Evolutionary conservation across 108 stramenopile species (phyloP).

Genomic region (Chaetoceros tenuissimus): DNA sequence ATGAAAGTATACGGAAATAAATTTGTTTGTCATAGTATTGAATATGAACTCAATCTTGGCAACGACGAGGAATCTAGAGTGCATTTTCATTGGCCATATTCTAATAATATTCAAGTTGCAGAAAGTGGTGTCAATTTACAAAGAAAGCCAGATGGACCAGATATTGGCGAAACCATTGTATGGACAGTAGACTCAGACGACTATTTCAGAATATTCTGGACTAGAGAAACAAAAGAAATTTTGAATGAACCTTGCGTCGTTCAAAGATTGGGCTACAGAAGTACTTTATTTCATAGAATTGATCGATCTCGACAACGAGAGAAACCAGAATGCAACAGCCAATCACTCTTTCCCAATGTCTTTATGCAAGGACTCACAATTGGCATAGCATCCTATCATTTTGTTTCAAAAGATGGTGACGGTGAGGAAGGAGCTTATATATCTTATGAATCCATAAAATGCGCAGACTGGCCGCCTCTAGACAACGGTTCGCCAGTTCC

Average conservation of each 20-base stretch:
- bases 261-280: conserved; percentile 8
- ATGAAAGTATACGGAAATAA: conserved; percentile 18
- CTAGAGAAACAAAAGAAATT: background rate
- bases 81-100: conserved; percentile 6
- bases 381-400: conserved; percentile 75
- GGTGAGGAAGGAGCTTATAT: conserved; percentile 36
- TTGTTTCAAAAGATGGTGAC: conserved; percentile 20
- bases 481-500: conserved; percentile 61
- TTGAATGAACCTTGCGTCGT: background rate
- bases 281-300: background rate
- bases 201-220: conserved; percentile 21
- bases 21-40: background rate
- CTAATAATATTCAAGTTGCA: conserved; percentile 5
- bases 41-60: conserved; percentile 8
- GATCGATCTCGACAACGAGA: conserved; percentile 1
- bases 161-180: conserved; percentile 21
- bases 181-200: conserved; percentile 27
- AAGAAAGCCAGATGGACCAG: conserved; percentile 28
- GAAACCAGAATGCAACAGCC: conserved; percentile 31
- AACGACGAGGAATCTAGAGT: conserved; percentile 7
- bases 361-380: conserved; percentile 58
- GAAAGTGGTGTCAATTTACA: conserved; percentile 18
- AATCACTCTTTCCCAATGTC: conserved; percentile 40
- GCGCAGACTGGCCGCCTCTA: conserved; percentile 45
- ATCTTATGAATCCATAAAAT: conserved; percentile 53